A percentile compares a stretch with the other conserved stretches of the same genome.
phyloP scores from a whole-genome alignment of 2,329 filamentous ascomycete species.

The Thelonectria olida region DNA sequence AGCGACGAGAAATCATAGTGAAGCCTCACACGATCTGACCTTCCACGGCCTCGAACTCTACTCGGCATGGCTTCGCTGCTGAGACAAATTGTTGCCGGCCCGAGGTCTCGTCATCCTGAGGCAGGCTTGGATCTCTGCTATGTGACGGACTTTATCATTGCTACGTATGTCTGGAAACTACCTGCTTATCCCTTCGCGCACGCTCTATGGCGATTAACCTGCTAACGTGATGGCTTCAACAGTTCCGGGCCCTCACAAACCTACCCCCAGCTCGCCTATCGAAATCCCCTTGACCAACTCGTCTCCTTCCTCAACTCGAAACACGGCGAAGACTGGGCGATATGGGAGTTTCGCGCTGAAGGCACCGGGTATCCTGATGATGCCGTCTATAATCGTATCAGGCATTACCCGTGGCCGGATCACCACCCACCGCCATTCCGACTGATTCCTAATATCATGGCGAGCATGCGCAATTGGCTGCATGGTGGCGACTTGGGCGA shows the following conservation, averaged over 20 bases:
- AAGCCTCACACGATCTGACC: not conserved
- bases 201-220: not conserved
- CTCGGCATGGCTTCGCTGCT: constrained; percentile 75
- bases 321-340: constrained; percentile 86
- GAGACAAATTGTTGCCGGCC: constrained; percentile 90
- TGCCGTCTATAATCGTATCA: constrained; percentile 84
- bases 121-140: constrained; percentile 95
- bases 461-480: constrained; percentile 91
- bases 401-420: constrained; percentile 96
- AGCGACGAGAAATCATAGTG: not conserved
- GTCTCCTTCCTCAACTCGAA: constrained; percentile 88
- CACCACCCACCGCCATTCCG: constrained; percentile 96
- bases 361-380: constrained; percentile 94
- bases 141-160: constrained; percentile 82
- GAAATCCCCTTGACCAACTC: constrained; percentile 88
- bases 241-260: constrained; percentile 91
- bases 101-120: constrained; percentile 84
- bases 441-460: constrained; percentile 88
- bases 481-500: constrained; percentile 57
- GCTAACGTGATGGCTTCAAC: constrained; percentile 29
- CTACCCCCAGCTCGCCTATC: constrained; percentile 91
- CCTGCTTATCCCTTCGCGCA: not conserved
- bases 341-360: constrained; percentile 98
- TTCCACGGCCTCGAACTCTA: not conserved
- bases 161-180: constrained; percentile 56